These are phyloP conservation scores for Miamiensis avidus DNA, from an alignment of 169 alveolate genomes.

Conservation along the genomic window DNA sequence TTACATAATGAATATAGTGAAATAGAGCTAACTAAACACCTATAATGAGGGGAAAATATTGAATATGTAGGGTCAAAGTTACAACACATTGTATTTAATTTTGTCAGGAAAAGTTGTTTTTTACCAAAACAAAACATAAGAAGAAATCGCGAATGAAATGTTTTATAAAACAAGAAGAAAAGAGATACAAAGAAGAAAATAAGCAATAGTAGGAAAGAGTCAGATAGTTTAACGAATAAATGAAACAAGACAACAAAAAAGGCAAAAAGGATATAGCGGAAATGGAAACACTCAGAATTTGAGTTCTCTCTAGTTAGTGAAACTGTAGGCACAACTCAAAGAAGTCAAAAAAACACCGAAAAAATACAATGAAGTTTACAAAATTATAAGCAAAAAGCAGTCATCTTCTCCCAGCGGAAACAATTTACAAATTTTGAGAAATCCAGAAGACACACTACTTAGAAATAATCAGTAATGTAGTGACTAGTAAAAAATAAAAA, in stretches of 20 bases:
- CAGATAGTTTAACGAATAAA: not conserved
- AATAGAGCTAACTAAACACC: no score
- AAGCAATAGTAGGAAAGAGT: not conserved
- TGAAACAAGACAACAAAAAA: no score
- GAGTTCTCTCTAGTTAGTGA: no score
- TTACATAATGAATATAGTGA: not conserved
- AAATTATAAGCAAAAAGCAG: not conserved
- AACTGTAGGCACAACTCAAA: not conserved
- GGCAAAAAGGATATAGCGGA: not conserved
- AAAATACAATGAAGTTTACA: not conserved
- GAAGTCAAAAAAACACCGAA: not conserved
- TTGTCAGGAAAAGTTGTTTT: not conserved
- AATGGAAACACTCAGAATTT: not conserved
- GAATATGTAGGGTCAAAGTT: not conserved
- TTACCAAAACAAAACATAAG: not conserved
- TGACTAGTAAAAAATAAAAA: not conserved
- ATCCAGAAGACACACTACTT: not conserved
- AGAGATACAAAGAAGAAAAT: not conserved
- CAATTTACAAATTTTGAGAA: not conserved
- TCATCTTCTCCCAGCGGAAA: not conserved
- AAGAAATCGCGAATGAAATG: not conserved
- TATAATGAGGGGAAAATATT: not conserved
- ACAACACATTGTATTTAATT: no score
- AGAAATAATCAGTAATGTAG: not conserved
- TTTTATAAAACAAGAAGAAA: no score